Evolutionary conservation across 2,329 filamentous ascomycete species (phyloP).

Genomic region (Apiospora malaysiana): DNA sequence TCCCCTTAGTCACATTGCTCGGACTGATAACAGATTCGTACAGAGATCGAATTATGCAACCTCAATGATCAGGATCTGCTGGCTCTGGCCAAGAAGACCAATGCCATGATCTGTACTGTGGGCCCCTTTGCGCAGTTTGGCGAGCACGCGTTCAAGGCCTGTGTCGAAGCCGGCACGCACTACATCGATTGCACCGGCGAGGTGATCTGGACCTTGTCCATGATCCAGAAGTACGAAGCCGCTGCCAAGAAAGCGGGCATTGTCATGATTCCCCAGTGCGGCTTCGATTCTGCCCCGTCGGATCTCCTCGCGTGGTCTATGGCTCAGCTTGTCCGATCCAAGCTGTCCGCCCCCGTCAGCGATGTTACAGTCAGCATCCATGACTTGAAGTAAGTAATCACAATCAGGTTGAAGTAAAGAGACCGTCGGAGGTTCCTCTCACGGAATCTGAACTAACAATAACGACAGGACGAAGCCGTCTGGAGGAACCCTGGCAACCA

Average conservation of each 20-base stretch:
- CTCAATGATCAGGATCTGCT: slow-evolving; percentile 53
- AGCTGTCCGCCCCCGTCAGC: slow-evolving; percentile 54
- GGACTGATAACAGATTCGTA: slow-evolving; percentile 31
- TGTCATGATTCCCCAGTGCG: slow-evolving; percentile 66
- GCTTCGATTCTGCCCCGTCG: slow-evolving; percentile 66
- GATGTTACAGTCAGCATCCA: slow-evolving; percentile 60
- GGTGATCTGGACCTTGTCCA: slow-evolving; percentile 60
- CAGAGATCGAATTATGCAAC: slow-evolving; percentile 59
- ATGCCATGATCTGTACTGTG: slow-evolving; percentile 62
- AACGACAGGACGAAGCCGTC: slow-evolving; percentile 54
- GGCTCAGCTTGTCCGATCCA: slow-evolving; percentile 55
- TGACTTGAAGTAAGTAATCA: slow-evolving; percentile 44
- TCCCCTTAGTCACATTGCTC: not conserved
- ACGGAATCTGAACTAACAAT: not conserved
- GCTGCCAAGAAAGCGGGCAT: slow-evolving; percentile 60
- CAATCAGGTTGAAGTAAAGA: slow-evolving; percentile 4
- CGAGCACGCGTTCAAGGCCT: slow-evolving; percentile 65
- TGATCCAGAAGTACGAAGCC: slow-evolving; percentile 65
- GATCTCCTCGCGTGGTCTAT: slow-evolving; percentile 64
- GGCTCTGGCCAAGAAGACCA: slow-evolving; percentile 60
- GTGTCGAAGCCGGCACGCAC: slow-evolving; percentile 67
- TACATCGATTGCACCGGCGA: slow-evolving; percentile 70
- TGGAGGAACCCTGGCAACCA: slow-evolving; percentile 72
- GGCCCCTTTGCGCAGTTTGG: slow-evolving; percentile 64
- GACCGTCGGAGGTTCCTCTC: not conserved